Percentiles rank a stretch among this genome's conserved stretches.
Evolutionary conservation across 2,329 filamentous ascomycete species (phyloP).

Genomic region (Scytalidium lignicola): DNA sequence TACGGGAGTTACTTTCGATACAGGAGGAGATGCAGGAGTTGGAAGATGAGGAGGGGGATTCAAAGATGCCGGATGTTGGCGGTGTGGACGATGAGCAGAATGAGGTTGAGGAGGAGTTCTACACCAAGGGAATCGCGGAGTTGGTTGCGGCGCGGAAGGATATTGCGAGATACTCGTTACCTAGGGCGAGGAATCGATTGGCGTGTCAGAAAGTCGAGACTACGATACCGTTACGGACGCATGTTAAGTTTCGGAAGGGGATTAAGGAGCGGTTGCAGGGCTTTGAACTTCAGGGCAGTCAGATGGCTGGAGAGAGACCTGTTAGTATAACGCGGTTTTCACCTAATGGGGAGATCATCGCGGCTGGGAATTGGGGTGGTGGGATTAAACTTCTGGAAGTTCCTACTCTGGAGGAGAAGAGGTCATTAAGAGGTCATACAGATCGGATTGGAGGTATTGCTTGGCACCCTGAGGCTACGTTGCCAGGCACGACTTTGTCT

Average conservation of each 20-base stretch:
- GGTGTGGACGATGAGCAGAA: conserved; percentile 55
- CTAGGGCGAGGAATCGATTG: conserved; percentile 71
- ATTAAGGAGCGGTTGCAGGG: conserved; percentile 77
- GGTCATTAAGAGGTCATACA: conserved; percentile 74
- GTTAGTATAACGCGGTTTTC: conserved; percentile 90
- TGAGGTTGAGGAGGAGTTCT: conserved; percentile 90
- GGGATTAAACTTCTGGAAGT: conserved; percentile 82
- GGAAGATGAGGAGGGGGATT: conserved; percentile 56
- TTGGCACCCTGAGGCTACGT: conserved; percentile 81
- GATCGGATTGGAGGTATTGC: conserved; percentile 86
- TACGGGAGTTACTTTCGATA: conserved; percentile 74
- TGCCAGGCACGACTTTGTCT: conserved; percentile 66
- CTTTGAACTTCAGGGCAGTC: conserved; percentile 89
- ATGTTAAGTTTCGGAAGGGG: conserved; percentile 86
- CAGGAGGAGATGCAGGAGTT: conserved; percentile 58
- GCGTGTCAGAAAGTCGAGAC: conserved; percentile 76
- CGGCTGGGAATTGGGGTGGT: conserved; percentile 90
- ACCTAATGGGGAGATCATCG: conserved; percentile 76
- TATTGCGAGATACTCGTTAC: conserved; percentile 80
- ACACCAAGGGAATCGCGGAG: conserved; percentile 73
- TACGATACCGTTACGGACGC: conserved; percentile 77
- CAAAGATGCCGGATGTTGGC: conserved; percentile 47
- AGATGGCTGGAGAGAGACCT: conserved; percentile 85
- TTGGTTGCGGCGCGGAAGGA: conserved; percentile 71
- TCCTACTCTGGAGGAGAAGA: conserved; percentile 73